Evolutionary conservation across 495 filamentous ascomycete species (phyloP).

Genomic region (Glutinoglossum americanum): DNA sequence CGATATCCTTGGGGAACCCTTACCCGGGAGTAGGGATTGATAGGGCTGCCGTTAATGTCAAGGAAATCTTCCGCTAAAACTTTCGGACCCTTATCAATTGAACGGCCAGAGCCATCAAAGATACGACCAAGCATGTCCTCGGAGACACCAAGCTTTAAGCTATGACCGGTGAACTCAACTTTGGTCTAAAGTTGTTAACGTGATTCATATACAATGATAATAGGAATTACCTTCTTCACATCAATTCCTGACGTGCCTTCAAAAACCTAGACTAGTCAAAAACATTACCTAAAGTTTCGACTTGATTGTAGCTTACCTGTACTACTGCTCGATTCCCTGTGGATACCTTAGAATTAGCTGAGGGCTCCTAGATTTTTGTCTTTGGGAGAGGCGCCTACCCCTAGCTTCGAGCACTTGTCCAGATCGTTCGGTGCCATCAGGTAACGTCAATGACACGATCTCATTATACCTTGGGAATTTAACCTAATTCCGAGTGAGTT

Average conservation of each 20-base stretch:
- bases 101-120: conserved; percentile 91
- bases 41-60: conserved; percentile 97
- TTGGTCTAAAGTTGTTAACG: conserved; percentile 19
- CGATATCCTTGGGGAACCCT: conserved; percentile 9
- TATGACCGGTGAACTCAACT: conserved; percentile 93
- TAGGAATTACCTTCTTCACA: conserved; percentile 65
- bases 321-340: conserved; percentile 80
- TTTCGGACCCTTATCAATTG: conserved; percentile 97
- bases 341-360: not conserved
- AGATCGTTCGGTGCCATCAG: conserved; percentile 81
- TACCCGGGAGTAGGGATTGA: conserved; percentile 95
- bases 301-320: conserved; percentile 30
- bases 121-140: conserved; percentile 99
- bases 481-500: conserved; percentile 31
- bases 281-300: not conserved
- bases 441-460: conserved; percentile 87
- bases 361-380: not conserved
- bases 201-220: conserved; percentile 25
- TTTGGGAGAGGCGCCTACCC: conserved; percentile 31
- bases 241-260: conserved; percentile 94
- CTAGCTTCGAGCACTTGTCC: conserved; percentile 94
- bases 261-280: conserved; percentile 45
- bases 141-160: conserved; percentile 91
- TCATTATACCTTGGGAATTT: conserved; percentile 97
- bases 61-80: conserved; percentile 94